phyloP scores from a whole-genome alignment of 495 filamentous ascomycete genomes.

The Hypomontagnella monticulosa region DNA sequence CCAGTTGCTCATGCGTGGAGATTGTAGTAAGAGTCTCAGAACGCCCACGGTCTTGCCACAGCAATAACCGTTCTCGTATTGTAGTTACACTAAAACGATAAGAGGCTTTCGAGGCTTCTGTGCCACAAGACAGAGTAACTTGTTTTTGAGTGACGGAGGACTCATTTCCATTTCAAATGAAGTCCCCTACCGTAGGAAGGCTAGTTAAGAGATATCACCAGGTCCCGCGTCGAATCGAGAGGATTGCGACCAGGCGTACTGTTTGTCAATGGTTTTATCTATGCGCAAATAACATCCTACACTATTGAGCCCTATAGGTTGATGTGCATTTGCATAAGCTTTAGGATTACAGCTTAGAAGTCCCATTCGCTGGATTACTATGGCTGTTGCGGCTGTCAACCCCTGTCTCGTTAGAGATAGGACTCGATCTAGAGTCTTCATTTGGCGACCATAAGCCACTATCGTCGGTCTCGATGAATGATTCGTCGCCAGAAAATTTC shows the following conservation, averaged over 20 bases:
- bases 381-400: slow-evolving; percentile 12
- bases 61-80: slow-evolving; percentile 19
- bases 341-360: slow-evolving; percentile 35
- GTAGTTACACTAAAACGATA: slow-evolving; percentile 21
- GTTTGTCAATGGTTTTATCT: slow-evolving; percentile 1
- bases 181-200: not conserved
- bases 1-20: not conserved
- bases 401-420: slow-evolving; percentile 3
- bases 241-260: not conserved
- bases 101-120: not conserved
- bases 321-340: not conserved
- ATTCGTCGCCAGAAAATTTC: slow-evolving; percentile 81
- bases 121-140: not conserved
- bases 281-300: slow-evolving; percentile 3
- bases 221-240: not conserved
- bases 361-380: slow-evolving; percentile 7
- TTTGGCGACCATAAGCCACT: slow-evolving; percentile 27
- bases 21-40: slow-evolving; percentile 20
- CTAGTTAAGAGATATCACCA: slow-evolving; percentile 1
- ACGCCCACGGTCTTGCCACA: not conserved
- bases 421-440: slow-evolving; percentile 7
- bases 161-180: no score
- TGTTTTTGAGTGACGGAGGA: no score
- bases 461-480: slow-evolving; percentile 59
- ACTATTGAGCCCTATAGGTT: not conserved